phyloP scores from a whole-genome alignment of 768 basidiomycete species.

The Mycena venus region DNA sequence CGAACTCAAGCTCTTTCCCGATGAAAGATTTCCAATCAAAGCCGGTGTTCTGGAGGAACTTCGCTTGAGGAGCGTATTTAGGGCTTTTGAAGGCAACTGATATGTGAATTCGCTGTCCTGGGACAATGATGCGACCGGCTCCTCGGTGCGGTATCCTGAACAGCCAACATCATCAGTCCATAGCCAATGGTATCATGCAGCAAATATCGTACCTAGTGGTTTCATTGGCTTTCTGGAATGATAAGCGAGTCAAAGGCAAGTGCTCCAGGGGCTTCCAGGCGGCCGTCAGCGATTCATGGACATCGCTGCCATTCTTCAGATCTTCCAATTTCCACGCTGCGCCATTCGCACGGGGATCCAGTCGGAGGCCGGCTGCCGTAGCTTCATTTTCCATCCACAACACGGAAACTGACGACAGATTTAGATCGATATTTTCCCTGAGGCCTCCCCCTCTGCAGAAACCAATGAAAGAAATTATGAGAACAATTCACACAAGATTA shows the following conservation, averaged over 20 bases:
- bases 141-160: not conserved
- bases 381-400: constrained; percentile 19
- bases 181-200: too few species aligned
- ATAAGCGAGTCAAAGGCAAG: not conserved
- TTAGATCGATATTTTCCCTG: not conserved
- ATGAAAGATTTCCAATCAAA: not conserved
- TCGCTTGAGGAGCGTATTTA: not conserved
- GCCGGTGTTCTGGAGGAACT: not conserved
- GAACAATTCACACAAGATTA: too few species aligned
- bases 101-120: not conserved
- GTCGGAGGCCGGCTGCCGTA: not conserved
- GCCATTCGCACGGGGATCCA: not conserved
- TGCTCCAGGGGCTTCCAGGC: not conserved
- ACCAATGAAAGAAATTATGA: too few species aligned
- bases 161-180: too few species aligned
- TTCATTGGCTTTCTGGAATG: not conserved
- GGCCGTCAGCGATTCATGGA: not conserved
- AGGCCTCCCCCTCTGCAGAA: constrained; percentile 1
- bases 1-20: not conserved
- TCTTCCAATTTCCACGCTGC: not conserved
- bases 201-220: not conserved
- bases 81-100: not conserved
- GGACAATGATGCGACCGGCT: constrained; percentile 4
- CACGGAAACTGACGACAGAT: not conserved
- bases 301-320: not conserved